Evolutionary conservation across 352 stramenopile genomes (phyloP), one percentile per base, ranked within the genome.

Genomic region (Pythium phragmitis): DNA sequence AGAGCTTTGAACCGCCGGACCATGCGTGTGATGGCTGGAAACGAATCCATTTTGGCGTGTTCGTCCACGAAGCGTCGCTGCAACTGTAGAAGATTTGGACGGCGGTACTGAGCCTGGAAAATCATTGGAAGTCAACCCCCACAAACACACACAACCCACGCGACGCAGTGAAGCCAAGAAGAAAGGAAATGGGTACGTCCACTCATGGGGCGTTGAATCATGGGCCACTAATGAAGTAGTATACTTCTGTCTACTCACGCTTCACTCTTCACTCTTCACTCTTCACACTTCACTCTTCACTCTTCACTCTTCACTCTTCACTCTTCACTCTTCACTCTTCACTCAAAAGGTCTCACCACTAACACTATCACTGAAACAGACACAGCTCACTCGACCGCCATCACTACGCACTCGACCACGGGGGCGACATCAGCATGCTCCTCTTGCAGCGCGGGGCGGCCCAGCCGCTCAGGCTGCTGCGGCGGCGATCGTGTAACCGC

Each of bases 21-120:
- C 21, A 46, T 56, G 28, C 63, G 63, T 19, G 63, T 28, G 57
- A 69, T 69, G 4, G 56, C 63, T 17, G 63, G 63, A 49, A 69
- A 69, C 37, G 19, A 1, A 5, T 65, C 57, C 8, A 39, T 51
- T 23, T 7, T 21, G 7, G 7, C 5, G n/a, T 42, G n/a, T 30
- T n/a, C 11, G 26, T 30, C 45, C 41, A 36, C 30, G 45, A 41
- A 47, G 21, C 16, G 39, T 60, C 54, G 41, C 23, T 43, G 37
- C 11, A 19, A 37, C 30, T 37, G 19, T 54, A 19, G 7, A 28
- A 50, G 45, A 50, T 28, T 23, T 42, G 37, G 14, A 4, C 37
- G 26, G 26, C 7, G 7, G 34, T 39, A 13, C 34, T 39, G 34
- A 39, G 7, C 7, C 34, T 30, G 34, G 34, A 14, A 11, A 13